Percentiles rank a stretch among this genome's conserved stretches.
Conservation (phyloP, 1,284 basidiomycete species). For the Lignosus rhinocerotis region DNA sequence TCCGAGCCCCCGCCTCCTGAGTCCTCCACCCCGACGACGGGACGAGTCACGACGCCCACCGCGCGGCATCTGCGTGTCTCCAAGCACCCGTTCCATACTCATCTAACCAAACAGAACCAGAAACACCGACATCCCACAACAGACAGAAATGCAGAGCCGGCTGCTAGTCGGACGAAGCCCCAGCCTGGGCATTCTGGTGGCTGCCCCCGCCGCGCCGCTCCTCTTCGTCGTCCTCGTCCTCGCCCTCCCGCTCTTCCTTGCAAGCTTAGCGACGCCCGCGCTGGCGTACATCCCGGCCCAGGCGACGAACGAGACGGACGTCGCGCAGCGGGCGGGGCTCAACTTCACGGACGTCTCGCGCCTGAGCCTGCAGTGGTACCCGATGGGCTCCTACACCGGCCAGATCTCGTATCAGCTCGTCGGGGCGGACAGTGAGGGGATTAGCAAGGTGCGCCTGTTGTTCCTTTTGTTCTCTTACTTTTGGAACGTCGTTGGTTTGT, state of each 20-base stretch:
- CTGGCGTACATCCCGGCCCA: slow-evolving; percentile 68
- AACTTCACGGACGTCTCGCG: slow-evolving; percentile 58
- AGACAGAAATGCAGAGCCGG: too few relatives aligned
- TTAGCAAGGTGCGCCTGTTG: slow-evolving; percentile 49
- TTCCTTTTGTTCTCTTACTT: too few relatives aligned
- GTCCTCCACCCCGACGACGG: too few relatives aligned
- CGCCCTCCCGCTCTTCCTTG: not conserved
- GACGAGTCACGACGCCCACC: too few relatives aligned
- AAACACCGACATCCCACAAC: too few relatives aligned
- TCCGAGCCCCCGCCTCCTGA: not conserved
- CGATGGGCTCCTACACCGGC: slow-evolving; percentile 46
- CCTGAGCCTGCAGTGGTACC: slow-evolving; percentile 65
- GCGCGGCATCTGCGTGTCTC: too few relatives aligned
- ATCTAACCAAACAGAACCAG: too few relatives aligned
- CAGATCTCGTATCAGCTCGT: slow-evolving; percentile 61
- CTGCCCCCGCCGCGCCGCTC: not conserved
- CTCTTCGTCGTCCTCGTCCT: slow-evolving; percentile 9
- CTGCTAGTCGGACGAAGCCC: not conserved
- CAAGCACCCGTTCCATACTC: too few relatives aligned
- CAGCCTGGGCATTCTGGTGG: not conserved
- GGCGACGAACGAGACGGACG: slow-evolving; percentile 66
- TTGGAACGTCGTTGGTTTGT: too few relatives aligned
- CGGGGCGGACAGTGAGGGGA: slow-evolving; percentile 46
- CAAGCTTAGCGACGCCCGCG: not conserved
- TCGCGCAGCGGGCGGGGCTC: slow-evolving; percentile 48